Base-by-base conservation (phyloP, 2,329 filamentous ascomycete species). In the Dactylellina leptospora region DNA sequence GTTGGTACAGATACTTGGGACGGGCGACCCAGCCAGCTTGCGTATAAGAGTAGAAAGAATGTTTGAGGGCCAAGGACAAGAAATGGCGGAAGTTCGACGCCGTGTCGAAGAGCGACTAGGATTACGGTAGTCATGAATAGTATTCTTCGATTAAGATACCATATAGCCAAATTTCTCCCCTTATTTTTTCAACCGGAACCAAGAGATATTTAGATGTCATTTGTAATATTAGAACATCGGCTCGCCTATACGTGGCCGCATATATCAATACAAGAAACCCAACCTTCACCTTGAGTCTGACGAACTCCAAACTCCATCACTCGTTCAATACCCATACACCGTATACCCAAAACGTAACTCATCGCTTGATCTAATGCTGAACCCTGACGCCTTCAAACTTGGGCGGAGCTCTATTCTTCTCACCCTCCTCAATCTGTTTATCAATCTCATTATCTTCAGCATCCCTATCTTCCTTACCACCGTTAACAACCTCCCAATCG, bases 41-140 rank as follows among this genome's bases (percentile, higher is more conserved):
- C 36, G 48, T 36, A 69, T 69, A 8, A 40, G 61, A 16, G 62
- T 73, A 10, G 69, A 69, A n/a, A 51, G 68, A 38, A 72, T 72
- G 68, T 72, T 72, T 58, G 68, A 72, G 28, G 68, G 68, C 10
- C 68, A 72, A 27, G 68, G 68, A 6, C 53, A 30, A 10, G 68
- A 72, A 45, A 72, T 72, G 68, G 68, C 68, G 16, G 68, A 72
- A 36, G 68, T 72, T 4, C 28, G 25, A 28, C 44, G 59, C 20
- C 59, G 68, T 51, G 68, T 72, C 1, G 68, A 72, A n/a, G 68
- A 72, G 38, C 20, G 59, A 13, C 18, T 72, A 22, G 68, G 68
- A 22, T 38, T 72, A 20, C 25, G 59, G 18, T 64, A 61, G 45
- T 40, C 16, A 27, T 42, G 42, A 23, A 40, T 42, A 13, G 16